These are phyloP conservation scores for Coemansia sp. DNA, from an alignment of 192 early-diverging fungal species.

Conservation along the genomic window DNA sequence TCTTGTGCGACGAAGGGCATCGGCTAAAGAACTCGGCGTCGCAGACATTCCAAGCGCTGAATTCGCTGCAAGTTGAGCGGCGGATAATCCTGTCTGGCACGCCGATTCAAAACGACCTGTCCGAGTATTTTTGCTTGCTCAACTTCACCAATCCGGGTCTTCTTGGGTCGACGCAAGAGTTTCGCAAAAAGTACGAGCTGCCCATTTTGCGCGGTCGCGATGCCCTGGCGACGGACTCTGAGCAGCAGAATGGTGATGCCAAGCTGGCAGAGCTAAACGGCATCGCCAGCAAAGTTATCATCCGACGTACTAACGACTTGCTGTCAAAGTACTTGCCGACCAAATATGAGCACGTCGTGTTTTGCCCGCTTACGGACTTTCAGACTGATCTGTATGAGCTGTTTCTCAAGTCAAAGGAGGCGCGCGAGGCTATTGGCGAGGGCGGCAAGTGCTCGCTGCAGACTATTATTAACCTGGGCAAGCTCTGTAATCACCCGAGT, in stretches of 20 bases:
- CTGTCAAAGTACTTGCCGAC: slow-evolving; percentile 95
- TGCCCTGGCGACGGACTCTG: slow-evolving; percentile 81
- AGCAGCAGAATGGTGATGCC: slow-evolving; percentile 77
- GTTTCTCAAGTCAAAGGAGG: slow-evolving; percentile 75
- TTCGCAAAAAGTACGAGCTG: slow-evolving; percentile 90
- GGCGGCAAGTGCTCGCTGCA: slow-evolving; percentile 83
- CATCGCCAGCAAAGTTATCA: slow-evolving; percentile 95
- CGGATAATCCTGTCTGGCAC: slow-evolving; percentile 97
- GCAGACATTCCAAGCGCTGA: slow-evolving; percentile 81
- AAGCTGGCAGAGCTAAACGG: slow-evolving; percentile 83
- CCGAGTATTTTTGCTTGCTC: slow-evolving; percentile 93
- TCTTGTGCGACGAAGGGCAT: slow-evolving; percentile 98
- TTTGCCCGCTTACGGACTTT: slow-evolving; percentile 78
- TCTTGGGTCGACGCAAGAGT: slow-evolving; percentile 86
- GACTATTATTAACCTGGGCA: slow-evolving; percentile 93
- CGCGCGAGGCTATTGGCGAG: slow-evolving; percentile 61
- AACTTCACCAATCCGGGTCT: slow-evolving; percentile 96
- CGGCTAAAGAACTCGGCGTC: slow-evolving; percentile 90
- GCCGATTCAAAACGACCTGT: slow-evolving; percentile 89
- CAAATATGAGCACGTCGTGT: slow-evolving; percentile 99
- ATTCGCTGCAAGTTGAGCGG: slow-evolving; percentile 84
- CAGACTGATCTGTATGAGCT: slow-evolving; percentile 84
- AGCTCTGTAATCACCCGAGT: slow-evolving; percentile 97
- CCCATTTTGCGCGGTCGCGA: slow-evolving; percentile 95
- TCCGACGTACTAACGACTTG: slow-evolving; percentile 95